Base-by-base conservation (phyloP, 805 yeast genomes). In the Zygotorulaspora sp. region DNA sequence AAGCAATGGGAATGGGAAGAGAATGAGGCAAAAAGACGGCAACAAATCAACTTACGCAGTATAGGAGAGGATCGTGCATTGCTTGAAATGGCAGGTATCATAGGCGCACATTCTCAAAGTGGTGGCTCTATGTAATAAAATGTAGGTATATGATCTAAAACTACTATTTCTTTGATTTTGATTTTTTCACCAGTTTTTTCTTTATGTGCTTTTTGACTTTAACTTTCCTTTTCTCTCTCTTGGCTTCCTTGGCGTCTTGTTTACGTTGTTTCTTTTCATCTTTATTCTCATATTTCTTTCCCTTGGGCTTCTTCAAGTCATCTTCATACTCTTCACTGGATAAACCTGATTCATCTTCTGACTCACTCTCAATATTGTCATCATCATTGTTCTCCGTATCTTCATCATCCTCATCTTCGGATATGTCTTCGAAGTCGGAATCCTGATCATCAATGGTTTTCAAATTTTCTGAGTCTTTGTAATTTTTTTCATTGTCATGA, bases 1-100 rank as follows among this genome's bases (percentile, higher is more conserved):
- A 76, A 74, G 50, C 74, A 74, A 43, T 83, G 95, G 92, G 88
- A 81, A 50, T 88, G 96, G 96, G 97, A 90, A 55, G 83, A 81
- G 53, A 68, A 77, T 33, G 96, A 87, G 56, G 95, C 95, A 0
- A 74, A 78, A 49, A 80, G 87, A 24, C 68, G 97, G 36, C 83
- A 81, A 50, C 70, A 75, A 19, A 74, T 88, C 2, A 86, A 88
- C 52, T 48, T 80, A 21, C 70, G 73, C 36, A 74, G 72, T 40
- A 55, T 83, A 48, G 83, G 84, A 2, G 97, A 89, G 50, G 96
- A 87, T 36, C 63, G 87, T 39, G 95, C 96, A 0, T 66, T 89
- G 32, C 63, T 89, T 45, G 97, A 88, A 49, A 73, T 89, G 86
- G 96, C 86, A 0, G 81, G 83, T 0, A 40, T 77, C 3, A 67